A percentile compares a stretch with the other conserved stretches of the same genome.
Evolutionary conservation across 176 grass and related monocot genomes (phyloP).

Genomic region (Ampelocalamus luodianensis): DNA sequence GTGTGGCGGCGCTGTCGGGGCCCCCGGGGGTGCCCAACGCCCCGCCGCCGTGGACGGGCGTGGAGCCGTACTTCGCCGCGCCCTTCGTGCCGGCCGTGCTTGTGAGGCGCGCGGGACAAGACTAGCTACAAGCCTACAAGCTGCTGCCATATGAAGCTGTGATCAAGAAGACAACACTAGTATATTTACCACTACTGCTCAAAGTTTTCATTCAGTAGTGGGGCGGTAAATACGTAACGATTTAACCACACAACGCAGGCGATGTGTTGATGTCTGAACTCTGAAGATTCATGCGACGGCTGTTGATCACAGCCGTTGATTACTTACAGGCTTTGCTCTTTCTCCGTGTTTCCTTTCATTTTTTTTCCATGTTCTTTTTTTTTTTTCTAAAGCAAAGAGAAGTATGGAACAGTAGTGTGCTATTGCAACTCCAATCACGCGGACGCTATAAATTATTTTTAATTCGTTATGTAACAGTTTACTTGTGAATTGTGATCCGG

Average conservation of each 20-base stretch:
- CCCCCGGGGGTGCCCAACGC: background rate
- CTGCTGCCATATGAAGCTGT: background rate
- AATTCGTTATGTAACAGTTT: background rate
- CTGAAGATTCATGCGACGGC: background rate
- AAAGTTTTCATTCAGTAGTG: background rate
- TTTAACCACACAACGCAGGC: background rate
- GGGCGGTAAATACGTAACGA: conserved; percentile 3
- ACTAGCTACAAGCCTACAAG: background rate
- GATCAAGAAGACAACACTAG: background rate
- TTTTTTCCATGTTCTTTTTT: background rate
- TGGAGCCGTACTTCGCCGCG: conserved; percentile 55
- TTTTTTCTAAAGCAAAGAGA: background rate
- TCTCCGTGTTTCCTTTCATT: background rate
- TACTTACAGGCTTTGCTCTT: background rate
- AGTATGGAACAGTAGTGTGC: background rate
- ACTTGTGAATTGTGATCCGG: background rate
- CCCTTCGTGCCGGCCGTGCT: conserved; percentile 58
- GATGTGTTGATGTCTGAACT: background rate
- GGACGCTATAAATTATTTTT: background rate
- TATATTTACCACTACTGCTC: background rate
- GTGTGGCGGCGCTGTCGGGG: conserved; percentile 39
- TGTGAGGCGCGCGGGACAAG: conserved; percentile 2
- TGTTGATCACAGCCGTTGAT: background rate
- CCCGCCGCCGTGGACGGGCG: conserved; percentile 28
- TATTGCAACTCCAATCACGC: background rate